These are phyloP conservation scores for Monascus ruber DNA, from an alignment of 2,329 filamentous ascomycete species.

Conservation along the genomic window DNA sequence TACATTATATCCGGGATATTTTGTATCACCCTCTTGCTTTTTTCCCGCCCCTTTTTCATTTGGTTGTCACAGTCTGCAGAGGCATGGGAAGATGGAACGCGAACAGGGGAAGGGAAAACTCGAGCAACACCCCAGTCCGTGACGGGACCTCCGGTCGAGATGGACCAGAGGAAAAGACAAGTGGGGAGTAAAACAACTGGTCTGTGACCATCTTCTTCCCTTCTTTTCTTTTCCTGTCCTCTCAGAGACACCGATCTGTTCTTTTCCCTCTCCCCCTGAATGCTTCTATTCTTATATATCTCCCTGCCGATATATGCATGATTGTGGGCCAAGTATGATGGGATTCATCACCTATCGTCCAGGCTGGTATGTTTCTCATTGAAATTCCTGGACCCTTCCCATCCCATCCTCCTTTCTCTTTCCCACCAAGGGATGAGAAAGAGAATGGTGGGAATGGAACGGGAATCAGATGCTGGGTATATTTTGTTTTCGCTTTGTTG, in stretches of 20 bases:
- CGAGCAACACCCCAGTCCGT: slow-evolving; percentile 3
- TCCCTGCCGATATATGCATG: too few relatives aligned
- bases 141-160: slow-evolving; percentile 15
- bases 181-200: slow-evolving; percentile 10
- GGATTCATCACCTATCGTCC: slow-evolving; percentile 45
- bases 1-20: slow-evolving; percentile 27
- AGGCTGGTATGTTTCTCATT: slow-evolving; percentile 29
- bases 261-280: background rate
- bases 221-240: slow-evolving; percentile 4
- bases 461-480: slow-evolving; percentile 42
- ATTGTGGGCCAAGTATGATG: slow-evolving; percentile 15
- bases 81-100: background rate
- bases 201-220: slow-evolving; percentile 21
- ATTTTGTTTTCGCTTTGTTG: slow-evolving; percentile 1
- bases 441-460: slow-evolving; percentile 9
- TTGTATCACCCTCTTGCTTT: slow-evolving; percentile 9
- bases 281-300: background rate
- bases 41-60: slow-evolving; percentile 8
- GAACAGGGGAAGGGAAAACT: background rate
- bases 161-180: slow-evolving; percentile 14
- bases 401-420: slow-evolving; percentile 11
- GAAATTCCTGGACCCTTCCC: slow-evolving; percentile 24
- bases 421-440: slow-evolving; percentile 12
- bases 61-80: background rate
- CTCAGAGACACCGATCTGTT: background rate